Evolutionary conservation across 1,139 yeast genomes (phyloP).

Genomic region (Hansenula sp.): DNA sequence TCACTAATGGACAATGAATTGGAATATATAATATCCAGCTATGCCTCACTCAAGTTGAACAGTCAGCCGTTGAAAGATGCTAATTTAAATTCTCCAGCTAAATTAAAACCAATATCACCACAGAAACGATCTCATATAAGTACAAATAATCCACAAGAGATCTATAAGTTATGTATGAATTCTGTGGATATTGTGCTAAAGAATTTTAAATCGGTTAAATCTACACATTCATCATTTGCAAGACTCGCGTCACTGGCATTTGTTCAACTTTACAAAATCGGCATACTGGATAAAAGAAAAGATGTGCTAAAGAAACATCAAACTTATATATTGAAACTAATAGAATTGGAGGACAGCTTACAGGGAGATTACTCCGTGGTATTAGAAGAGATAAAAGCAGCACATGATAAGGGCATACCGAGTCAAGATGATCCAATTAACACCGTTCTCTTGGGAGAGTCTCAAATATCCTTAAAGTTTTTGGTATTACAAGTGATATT

Average conservation of each 20-base stretch:
- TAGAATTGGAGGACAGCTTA: conserved; percentile 17
- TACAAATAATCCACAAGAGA: conserved; percentile 12
- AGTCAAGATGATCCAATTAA: background rate
- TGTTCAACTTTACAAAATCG: conserved; percentile 14
- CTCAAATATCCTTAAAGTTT: conserved; percentile 11
- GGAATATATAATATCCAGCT: conserved; percentile 20
- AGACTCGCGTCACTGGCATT: conserved; percentile 19
- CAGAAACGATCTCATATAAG: conserved; percentile 7
- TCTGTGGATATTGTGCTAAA: conserved; percentile 17
- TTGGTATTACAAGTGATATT: conserved; percentile 16
- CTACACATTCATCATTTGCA: conserved; percentile 13
- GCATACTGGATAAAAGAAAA: conserved; percentile 3
- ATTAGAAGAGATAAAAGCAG: conserved; percentile 9
- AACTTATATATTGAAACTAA: conserved; percentile 14
- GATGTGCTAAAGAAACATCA: conserved; percentile 16
- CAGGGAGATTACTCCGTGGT: conserved; percentile 7
- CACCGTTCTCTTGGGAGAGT: conserved; percentile 1
- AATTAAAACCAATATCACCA: conserved; percentile 10
- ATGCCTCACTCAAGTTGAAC: conserved; percentile 16
- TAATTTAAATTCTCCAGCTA: conserved; percentile 13
- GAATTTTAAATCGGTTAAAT: conserved; percentile 9
- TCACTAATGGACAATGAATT: conserved; percentile 14
- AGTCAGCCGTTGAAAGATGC: conserved; percentile 14
- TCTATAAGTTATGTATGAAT: conserved; percentile 14
- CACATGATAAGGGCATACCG: background rate